phyloP scores from a whole-genome alignment of 495 filamentous ascomycete species.

The Daldinia childiae region DNA sequence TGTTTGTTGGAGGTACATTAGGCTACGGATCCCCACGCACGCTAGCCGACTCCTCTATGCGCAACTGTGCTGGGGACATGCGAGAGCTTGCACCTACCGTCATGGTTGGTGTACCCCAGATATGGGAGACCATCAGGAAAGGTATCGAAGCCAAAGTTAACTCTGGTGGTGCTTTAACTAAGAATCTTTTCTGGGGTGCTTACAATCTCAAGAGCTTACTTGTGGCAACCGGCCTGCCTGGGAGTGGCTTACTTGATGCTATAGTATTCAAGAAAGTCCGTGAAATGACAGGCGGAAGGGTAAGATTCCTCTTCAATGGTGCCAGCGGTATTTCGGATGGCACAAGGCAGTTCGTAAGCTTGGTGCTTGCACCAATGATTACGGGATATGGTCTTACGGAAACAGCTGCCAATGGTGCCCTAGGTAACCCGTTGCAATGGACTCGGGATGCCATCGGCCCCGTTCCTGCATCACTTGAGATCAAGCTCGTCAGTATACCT shows the following conservation, averaged over 20 bases:
- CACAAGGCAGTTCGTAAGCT: conserved; percentile 80
- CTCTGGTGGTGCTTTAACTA: conserved; percentile 41
- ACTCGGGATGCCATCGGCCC: conserved; percentile 78
- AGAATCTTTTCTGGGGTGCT: conserved; percentile 56
- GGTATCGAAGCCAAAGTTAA: conserved; percentile 77
- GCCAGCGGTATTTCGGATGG: conserved; percentile 82
- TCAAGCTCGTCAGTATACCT: conserved; percentile 80
- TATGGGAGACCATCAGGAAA: conserved; percentile 80
- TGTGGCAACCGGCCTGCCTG: conserved; percentile 69
- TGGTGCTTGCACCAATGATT: conserved; percentile 76
- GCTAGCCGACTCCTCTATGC: conserved; percentile 70
- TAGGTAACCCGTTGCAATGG: conserved; percentile 75
- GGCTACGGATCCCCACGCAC: conserved; percentile 88
- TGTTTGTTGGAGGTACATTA: conserved; percentile 79
- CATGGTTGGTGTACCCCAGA: conserved; percentile 87
- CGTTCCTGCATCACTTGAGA: conserved; percentile 68
- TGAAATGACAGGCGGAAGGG: conserved; percentile 75
- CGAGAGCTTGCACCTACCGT: conserved; percentile 80
- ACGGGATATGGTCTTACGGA: conserved; percentile 94
- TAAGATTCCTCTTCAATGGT: conserved; percentile 78
- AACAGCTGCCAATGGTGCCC: conserved; percentile 75
- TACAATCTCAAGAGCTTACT: conserved; percentile 64
- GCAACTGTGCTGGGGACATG: conserved; percentile 69
- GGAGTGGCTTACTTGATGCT: conserved; percentile 76
- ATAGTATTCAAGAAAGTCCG: conserved; percentile 81